phyloP scores from a whole-genome alignment of 768 basidiomycete species.

The Kwoniella heveanensis region DNA sequence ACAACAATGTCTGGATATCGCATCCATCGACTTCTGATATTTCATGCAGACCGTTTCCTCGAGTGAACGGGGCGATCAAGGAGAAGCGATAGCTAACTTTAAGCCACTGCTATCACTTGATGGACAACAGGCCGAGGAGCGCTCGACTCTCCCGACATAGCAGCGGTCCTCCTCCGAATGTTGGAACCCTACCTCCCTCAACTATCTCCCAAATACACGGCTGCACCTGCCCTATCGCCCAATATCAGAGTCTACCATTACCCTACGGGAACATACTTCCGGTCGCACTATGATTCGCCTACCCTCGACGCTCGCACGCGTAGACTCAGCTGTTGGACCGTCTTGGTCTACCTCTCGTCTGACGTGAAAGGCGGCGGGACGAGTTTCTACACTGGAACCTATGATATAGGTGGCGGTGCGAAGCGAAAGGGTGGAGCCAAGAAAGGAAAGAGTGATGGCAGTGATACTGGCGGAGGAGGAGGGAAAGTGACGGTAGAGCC shows the following conservation, averaged over 20 bases:
- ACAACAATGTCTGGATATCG: no score
- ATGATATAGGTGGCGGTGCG: not conserved
- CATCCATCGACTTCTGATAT: no score
- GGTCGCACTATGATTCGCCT: slow-evolving; percentile 36
- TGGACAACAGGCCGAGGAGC: slow-evolving; percentile 27
- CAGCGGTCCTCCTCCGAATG: slow-evolving; percentile 13
- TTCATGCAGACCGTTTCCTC: no score
- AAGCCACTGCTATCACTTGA: no score
- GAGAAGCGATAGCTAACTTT: no score
- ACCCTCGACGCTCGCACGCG: slow-evolving; percentile 15
- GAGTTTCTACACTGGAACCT: slow-evolving; percentile 28
- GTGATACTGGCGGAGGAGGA: not conserved
- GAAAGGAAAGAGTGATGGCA: not conserved
- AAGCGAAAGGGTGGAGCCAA: slow-evolving; percentile 17
- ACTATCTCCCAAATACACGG: slow-evolving; percentile 11
- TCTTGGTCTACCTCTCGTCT: slow-evolving; percentile 32
- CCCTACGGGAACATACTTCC: slow-evolving; percentile 28
- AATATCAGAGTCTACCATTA: slow-evolving; percentile 43
- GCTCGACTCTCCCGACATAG: slow-evolving; percentile 26
- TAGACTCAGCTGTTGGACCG: slow-evolving; percentile 35
- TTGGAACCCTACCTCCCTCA: slow-evolving; percentile 22
- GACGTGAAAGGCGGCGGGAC: slow-evolving; percentile 38
- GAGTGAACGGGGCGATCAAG: no score
- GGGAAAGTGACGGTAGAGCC: slow-evolving; percentile 31
- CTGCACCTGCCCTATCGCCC: slow-evolving; percentile 20